Evolutionary conservation across 345 rosid species (phyloP), one percentile per base, ranked within the genome.

Genomic region (Bruguiera gymnorhiza): DNA sequence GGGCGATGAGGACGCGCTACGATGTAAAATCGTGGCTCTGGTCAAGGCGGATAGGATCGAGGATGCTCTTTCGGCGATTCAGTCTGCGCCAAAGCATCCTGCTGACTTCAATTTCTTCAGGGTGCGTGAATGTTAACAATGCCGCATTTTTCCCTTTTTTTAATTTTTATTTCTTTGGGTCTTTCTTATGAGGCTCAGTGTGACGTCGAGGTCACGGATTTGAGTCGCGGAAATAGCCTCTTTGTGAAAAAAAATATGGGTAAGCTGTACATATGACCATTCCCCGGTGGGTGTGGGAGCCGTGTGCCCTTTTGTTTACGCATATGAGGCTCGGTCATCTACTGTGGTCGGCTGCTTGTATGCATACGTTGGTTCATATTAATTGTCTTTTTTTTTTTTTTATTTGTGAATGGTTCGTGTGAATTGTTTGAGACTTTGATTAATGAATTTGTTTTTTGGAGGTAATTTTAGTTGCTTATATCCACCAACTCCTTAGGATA

Each of bases 11-110:
- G 99, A 95, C 66, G 96, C 97, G 60, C 75, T 88, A 77, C 83
- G 87, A 72, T 92, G 99, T 81, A 90, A 95, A 75, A 85, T 90
- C 24, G 96, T 87, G 75, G 91, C 97, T 31, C 63, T 95, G 73
- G 81, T 95, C 2, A 88, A 81, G 86, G 80, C 63, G 46, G 99
- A 95, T 51, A 78, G 80, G 30, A 72, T 88, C 65, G 97, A 87
- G 39, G 85, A 70, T 53, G 96, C 99, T 66, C 85, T 95, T 60
- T 78, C 89, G 18, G 60, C 82, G 0, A 83, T 92, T 76, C 87
- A 83, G 2, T 81, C 93, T 2, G 63, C 77, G 43, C 81, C 66
- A 39, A 87, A 65, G 57, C 69, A 80, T 50, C 78, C 82, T 3
- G 55, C 80, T 53, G 96, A 91, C 81, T 85, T 92, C 60, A 76